Conservation (phyloP, 2,329 filamentous ascomycete genomes). For the Trichoderma afroharzianum region DNA sequence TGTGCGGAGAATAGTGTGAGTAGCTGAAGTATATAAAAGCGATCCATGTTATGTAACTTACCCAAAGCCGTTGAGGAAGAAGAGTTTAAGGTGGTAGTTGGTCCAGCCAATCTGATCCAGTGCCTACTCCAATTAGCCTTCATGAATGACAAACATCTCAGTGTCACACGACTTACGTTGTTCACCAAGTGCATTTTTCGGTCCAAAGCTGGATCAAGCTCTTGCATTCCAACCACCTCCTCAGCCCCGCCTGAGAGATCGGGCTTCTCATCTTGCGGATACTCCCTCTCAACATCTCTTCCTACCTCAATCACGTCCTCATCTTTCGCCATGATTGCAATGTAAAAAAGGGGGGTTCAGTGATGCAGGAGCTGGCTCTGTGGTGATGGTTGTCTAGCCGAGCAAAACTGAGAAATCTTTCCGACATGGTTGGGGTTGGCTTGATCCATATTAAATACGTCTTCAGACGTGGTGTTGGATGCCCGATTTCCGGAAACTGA, state of each 20-base stretch:
- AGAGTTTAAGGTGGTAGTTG: constrained; percentile 51
- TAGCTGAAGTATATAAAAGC: not conserved
- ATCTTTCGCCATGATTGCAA: not conserved
- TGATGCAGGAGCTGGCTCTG: not conserved
- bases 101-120: constrained; percentile 53
- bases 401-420: not conserved
- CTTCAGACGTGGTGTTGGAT: not conserved
- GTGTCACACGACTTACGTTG: constrained; percentile 3
- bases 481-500: not conserved
- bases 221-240: constrained; percentile 12
- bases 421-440: not conserved
- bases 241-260: not conserved
- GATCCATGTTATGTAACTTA: not conserved
- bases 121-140: constrained; percentile 23
- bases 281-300: not conserved
- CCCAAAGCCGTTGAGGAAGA: constrained; percentile 58
- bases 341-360: not conserved
- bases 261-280: not conserved
- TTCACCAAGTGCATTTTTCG: constrained; percentile 21
- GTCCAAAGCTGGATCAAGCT: constrained; percentile 11
- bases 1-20: not conserved
- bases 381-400: not conserved
- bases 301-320: not conserved
- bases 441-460: not conserved
- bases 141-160: not conserved